Conservation (phyloP, 352 stramenopile species). For the Phytophthora pinifolia region DNA sequence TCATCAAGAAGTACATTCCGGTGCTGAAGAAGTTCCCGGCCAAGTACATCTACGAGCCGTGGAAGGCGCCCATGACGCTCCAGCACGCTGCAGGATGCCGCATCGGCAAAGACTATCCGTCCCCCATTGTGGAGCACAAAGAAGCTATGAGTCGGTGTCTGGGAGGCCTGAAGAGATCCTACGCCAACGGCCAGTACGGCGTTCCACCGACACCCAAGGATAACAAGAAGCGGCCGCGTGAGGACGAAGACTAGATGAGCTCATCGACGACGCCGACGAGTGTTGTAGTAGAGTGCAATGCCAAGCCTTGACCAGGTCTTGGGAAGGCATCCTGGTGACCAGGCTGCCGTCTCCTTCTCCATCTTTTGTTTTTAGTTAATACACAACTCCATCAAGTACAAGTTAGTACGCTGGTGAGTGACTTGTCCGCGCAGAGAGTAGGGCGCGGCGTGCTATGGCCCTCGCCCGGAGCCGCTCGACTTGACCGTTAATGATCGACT, state of each 20-base stretch:
- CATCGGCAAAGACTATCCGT: conserved; percentile 93
- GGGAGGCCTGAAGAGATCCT: conserved; percentile 88
- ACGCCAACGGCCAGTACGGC: conserved; percentile 49
- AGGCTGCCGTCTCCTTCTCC: too few relatives aligned
- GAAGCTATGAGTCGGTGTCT: conserved; percentile 88
- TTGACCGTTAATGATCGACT: conserved; percentile 7
- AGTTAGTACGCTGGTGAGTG: too few relatives aligned
- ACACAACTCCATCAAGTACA: too few relatives aligned
- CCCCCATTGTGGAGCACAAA: conserved; percentile 94
- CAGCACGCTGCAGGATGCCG: conserved; percentile 82
- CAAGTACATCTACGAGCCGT: conserved; percentile 98
- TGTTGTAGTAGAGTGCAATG: too few relatives aligned
- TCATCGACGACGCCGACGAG: conserved; percentile 5
- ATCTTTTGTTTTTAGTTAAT: too few relatives aligned
- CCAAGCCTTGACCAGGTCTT: too few relatives aligned
- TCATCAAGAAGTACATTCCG: conserved; percentile 93
- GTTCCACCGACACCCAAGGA: conserved; percentile 9
- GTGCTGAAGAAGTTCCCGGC: conserved; percentile 87
- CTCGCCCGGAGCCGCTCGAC: conserved; percentile 1
- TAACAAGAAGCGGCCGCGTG: conserved; percentile 23
- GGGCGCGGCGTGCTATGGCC: neutral
- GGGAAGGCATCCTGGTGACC: too few relatives aligned
- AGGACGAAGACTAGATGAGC: conserved; percentile 11
- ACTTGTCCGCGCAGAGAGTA: neutral
- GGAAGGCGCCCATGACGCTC: conserved; percentile 90